Base-by-base conservation (phyloP, 2,329 filamentous ascomycete genomes). In the Ascochyta rabiei region DNA sequence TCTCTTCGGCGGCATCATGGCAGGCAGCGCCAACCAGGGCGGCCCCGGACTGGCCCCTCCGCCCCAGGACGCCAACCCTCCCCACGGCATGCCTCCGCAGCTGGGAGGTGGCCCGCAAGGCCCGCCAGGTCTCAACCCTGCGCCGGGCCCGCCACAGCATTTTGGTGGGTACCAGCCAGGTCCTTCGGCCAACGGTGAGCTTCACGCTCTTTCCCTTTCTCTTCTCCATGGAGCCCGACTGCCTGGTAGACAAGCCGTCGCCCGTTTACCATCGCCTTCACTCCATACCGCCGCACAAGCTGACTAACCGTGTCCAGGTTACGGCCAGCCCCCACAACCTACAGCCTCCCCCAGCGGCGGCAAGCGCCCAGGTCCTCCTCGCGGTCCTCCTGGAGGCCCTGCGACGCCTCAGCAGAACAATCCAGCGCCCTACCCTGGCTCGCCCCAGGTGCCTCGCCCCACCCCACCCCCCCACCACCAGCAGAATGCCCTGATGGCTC, bases 1-100 rank as follows among this genome's bases (percentile, higher is more conserved):
- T 70, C 83, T 98, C 35, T 98, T 99, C 72, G 92, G 91, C 64
- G 92, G 91, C 52, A 96, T 98, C 72, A 98, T 99, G 91, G 87
- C 93, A 51, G 93, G 93, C 62, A 87, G 87, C 75, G 86, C 84
- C 59, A 90, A 88, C 68, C 91, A 93, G 79, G 89, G 88, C 67
- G 91, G 90, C 57, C 89, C 91, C 60, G 91, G 90, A 57, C 87
- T 96, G 65, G 92, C 92, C 2, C 79, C 79, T 61, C 89, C 89
- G 60, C 82, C 82, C 57, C 85, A 86, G 76, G 82, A 85, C 66
- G 81, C 84, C 66, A 81, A 81, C 63, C 84, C 82, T 72, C 81
- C 83, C 61, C 83, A 82, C 68, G 80, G 82, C 53, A 80, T 83
- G 67, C 83, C 83, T 60, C 75, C 76, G 54, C 88, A 86, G 72